Evolutionary conservation across 495 filamentous ascomycete genomes (phyloP), one percentile per base, ranked within the genome.

Genomic region (Penicillium chermesinum): DNA sequence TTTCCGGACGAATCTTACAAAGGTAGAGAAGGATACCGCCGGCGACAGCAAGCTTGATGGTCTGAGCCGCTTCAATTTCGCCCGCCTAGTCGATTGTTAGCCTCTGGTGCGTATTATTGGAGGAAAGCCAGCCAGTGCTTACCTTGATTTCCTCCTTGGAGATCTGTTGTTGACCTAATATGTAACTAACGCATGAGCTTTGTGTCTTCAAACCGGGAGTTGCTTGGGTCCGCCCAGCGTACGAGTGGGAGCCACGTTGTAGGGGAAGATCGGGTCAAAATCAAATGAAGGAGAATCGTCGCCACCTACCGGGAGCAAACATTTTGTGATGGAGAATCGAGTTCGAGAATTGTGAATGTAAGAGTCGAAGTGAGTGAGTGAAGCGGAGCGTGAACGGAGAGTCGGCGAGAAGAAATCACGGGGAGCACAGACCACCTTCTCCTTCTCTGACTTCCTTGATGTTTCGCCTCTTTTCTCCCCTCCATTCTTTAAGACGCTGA

Each of bases 1-100:
- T 22, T 44, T 36, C 40, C 17, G 18, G 41, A 34, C 7, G 21
- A 35, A 5, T 53, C 85, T 55, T 82, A 96, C 90, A 91, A 41
- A 96, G 71, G 70, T 96, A 96, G 50, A 96, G 79, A 22, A 84
- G 49, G 55, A 86, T 64, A 50, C 82, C 79, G 40, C 79, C 75
- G 27, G 77, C 75, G 46, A 88, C 53, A 53, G 80, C 80, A 39
- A 69, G 74, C 61, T 81, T 78, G 58, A 90, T 61, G 38, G 82
- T 87, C 62, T 77, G 73, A 59, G 63, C 71, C 34, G 90, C 88
- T 69, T 88, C 81, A 40, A 73, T 68, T 73, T 93, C 88, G 61
- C 79, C 80, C 37, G 76, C 77, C 71, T 82, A 13, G 39, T 35
- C 38, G 3, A 12, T 5, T 38, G 37, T 49, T 19, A 36, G 33